Base-by-base conservation (phyloP, 345 rosid species). In the Raphanus raphanistrum region DNA sequence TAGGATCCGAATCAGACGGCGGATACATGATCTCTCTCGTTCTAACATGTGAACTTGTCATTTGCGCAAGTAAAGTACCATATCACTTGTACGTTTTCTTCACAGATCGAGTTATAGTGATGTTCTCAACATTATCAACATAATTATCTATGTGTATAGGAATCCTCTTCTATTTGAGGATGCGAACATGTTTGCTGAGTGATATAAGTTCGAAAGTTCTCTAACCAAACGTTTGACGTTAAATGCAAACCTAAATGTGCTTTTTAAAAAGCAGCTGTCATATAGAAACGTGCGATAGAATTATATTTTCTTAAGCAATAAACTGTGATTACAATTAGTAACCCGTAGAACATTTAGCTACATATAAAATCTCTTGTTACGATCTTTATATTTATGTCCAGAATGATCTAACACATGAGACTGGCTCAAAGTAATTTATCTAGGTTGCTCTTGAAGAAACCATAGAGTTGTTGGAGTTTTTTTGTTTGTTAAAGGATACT, bases 11-110 rank as follows among this genome's bases (percentile, higher is more conserved):
- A 77, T 64, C 67, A 38, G 72, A 77, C 66, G 60, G 76, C 71
- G 35, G 3, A 64, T 57, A 29, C 76, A 71, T 72, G 66, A 64
- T 77, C 36, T 57, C 11, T 4, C 45, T 70, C 41, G 69, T 45
- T 76, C 79, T 25, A 11, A 76, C 80, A 77, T 77, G 80, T 77
- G 80, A 77, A 41, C 66, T 57, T 71, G 72, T 76, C 69, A 48
- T 62, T 76, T 69, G 74, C 57, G 70, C 28, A 61, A 62, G 32
- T 26, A 55, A 50, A 69, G n/a, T 69, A 68, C 74, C 64, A 33
- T 48, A 33, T 69, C 74, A 61, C 62, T 15, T 76, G 43, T 60
- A 25, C n/a, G 52, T 48, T 58, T 58, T 45, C 26, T 32, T 61
- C 17, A 48, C 0, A 6, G 62, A 75, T 28, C n/a, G 54, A 38